Evolutionary conservation across 2,329 filamentous ascomycete species (phyloP), one percentile per base, ranked within the genome.

Genomic region (Grosmannia huntii): DNA sequence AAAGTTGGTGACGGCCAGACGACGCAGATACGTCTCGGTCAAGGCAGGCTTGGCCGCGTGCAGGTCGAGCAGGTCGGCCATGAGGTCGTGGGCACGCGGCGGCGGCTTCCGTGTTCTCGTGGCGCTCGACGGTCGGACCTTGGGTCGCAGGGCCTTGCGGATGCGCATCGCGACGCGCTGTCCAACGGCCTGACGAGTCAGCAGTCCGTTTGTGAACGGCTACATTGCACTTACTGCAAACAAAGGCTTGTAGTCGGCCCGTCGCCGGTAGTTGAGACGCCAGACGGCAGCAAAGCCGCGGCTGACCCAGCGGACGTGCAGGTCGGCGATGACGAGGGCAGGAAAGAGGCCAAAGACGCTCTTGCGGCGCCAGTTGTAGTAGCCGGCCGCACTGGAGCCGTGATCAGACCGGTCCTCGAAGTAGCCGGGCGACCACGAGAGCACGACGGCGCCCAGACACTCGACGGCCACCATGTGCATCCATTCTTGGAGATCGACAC

Each of bases 391-490:
- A n/a, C 77, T 73, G 0, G 77, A 75, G 0, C 72, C 72, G 59
- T 72, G 72, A 55, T 81, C 78, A 0, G 75, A 73, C 4, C 69
- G 69, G 25, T 68, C 67, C 10, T 68, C 68, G 11, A 80, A 65
- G 62, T 78, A 73, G 0, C 75, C 73, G 0, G 78, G 78, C 0
- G 77, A 79, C 78, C 78, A 80, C 0, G 75, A 76, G 1, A 81
- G 66, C 0, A 80, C 76, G 2, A 73, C 66, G 0, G 76, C 76
- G 0, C 75, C 73, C 2, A 81, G 72, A 25, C 74, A 78, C 61
- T 81, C 78, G 33, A 81, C 76, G 1, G 72, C 73, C 21, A 79
- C 68, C 58, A 81, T 79, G 65, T 81, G 78, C 77, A 80, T 80
- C 78, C 78, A 81, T 57, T 78, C 74, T 55, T 75, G 76, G 21